These are phyloP conservation scores for Wickerhamomyces canadensis DNA, from an alignment of 805 yeast species.

Conservation along the genomic window DNA sequence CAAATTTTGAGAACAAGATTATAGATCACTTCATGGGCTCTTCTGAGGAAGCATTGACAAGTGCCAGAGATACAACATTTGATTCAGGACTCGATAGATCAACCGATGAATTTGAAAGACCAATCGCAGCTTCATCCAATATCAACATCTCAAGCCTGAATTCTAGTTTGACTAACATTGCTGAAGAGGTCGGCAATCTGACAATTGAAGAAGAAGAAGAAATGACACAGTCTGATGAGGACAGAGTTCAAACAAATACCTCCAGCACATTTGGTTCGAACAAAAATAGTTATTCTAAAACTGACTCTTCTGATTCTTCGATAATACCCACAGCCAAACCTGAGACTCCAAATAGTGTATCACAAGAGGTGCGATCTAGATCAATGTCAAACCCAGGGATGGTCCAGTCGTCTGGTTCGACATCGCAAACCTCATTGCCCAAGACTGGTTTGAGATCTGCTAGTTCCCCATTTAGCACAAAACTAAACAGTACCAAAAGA, in stretches of 20 bases:
- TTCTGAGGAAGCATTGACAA: slow-evolving; percentile 14
- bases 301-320: slow-evolving; percentile 6
- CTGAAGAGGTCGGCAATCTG: slow-evolving; percentile 20
- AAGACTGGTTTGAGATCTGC: slow-evolving; percentile 18
- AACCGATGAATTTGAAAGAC: slow-evolving; percentile 16
- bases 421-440: slow-evolving; percentile 11
- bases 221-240: slow-evolving; percentile 3
- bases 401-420: slow-evolving; percentile 8
- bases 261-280: slow-evolving; percentile 11
- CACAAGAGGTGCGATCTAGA: slow-evolving; percentile 1
- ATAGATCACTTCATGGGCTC: slow-evolving; percentile 20
- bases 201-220: slow-evolving; percentile 19
- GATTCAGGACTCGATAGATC: slow-evolving; percentile 6
- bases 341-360: slow-evolving; percentile 2
- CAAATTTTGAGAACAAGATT: slow-evolving; percentile 21
- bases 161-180: slow-evolving; percentile 15
- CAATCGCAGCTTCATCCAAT: slow-evolving; percentile 25
- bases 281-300: slow-evolving; percentile 3
- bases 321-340: slow-evolving; percentile 2
- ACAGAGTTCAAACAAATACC: slow-evolving; percentile 5
- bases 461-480: slow-evolving; percentile 20
- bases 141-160: slow-evolving; percentile 20
- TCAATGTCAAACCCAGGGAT: slow-evolving; percentile 4
- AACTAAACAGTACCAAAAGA: slow-evolving; percentile 24
- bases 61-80: slow-evolving; percentile 4